Evolutionary conservation across 345 rosid genomes (phyloP), one percentile per base, ranked within the genome.

Genomic region (Hibiscus mutabilis): DNA sequence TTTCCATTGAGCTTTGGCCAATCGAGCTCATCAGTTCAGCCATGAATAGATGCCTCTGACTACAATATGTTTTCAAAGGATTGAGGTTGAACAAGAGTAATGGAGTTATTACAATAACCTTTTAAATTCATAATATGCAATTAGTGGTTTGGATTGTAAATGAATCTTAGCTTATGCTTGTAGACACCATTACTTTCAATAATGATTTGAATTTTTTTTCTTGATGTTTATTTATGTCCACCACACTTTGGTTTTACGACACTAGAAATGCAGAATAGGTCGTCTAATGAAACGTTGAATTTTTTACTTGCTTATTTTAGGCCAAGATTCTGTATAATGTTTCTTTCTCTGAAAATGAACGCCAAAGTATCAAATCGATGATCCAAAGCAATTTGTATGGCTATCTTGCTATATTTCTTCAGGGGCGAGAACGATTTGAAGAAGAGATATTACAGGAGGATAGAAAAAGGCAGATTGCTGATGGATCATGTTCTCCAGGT

Each of bases 311-410:
- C 61, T 73, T 73, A 60, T 90, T 82, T 79, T 87, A 95, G 99
- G 95, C 90, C 71, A 90, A 84, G 86, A 81, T 88, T 71, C 80
- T 84, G 49, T 85, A 89, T 74, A 51, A 77, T 27, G 72, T 86
- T 85, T 85, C 96, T 21, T 95, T 95, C 83, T 79, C 97, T 56
- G 93, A 83, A 73, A 87, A 90, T 1, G 99, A 95, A 72, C 83
- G 85, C 73, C 73, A 86, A 65, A 85, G 68, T 73, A 78, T 95
- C 74, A 95, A 90, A 85, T 70, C 81, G 55, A 82, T 83, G 75
- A 90, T 95, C 76, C 99, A 90, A 83, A 86, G 87, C 74, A 89
- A 88, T 46, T 80, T 95, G 63, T 95, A 87, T 72, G 42, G 75
- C n/a, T 95, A 95, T 82, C 83, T 95, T 65, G 97, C 89, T 25